Evolutionary conservation across 805 yeast genomes (phyloP), one percentile per base, ranked within the genome.

Genomic region (Saccharomycopsis sp.): DNA sequence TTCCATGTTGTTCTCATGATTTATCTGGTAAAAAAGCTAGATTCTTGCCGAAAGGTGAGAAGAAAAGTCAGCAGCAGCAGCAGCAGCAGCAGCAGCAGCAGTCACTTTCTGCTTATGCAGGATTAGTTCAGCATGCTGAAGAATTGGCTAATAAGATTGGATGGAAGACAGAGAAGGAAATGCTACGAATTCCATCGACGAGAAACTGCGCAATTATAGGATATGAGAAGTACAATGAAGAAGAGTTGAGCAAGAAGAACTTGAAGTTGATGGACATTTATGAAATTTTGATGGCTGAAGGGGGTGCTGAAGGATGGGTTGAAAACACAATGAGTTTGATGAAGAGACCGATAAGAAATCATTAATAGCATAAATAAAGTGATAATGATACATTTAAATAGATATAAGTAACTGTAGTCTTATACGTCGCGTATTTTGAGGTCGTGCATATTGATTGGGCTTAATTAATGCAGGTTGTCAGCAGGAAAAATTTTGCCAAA

Each of bases 1-100:
- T 90, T 34, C 97, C 97, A 8, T 90, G 97, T 60, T 90, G 97
- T 60, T 88, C 97, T 0, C 96, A 90, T 61, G 77, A 83, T 2
- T 70, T 90, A 35, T 74, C 80, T 4, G 97, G 97, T 2, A 79
- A 77, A 23, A 79, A 79, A 54, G 67, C 72, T 2, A 70, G 97
- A 55, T 89, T 74, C 56, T 66, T 79, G 14, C 27, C 34, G n/a
- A 41, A 27, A 22, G 42, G 40, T 13, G 27, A 33, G 34, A 43
- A 46, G n/a, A 39, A 43, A 2, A 47, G 43, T 16, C n/a, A n/a
- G n/a, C n/a, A n/a, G n/a, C n/a, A n/a, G n/a, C n/a, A n/a, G n/a
- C n/a, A n/a, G n/a, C n/a, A n/a, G n/a, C n/a, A n/a, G n/a, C n/a
- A n/a, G n/a, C n/a, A n/a, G n/a, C 45, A 32, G 14, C 63, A 63